Base-by-base conservation (phyloP, 805 yeast species). In the Torulaspora gathmanii region DNA sequence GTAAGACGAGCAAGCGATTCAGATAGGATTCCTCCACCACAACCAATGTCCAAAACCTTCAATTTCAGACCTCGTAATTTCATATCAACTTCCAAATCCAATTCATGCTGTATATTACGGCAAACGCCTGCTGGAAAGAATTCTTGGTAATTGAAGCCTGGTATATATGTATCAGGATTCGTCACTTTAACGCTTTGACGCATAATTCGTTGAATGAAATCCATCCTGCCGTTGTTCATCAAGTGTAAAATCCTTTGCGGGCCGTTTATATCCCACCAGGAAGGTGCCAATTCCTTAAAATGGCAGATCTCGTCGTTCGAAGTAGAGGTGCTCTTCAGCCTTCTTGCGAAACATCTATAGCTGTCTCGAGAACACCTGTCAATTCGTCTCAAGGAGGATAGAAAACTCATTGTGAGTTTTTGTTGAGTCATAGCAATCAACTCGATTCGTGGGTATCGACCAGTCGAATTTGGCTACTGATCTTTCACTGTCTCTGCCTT, bases 231-330 rank as follows among this genome's bases (percentile, higher is more conserved):
- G 40, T 87, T 70, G 63, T 93, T 93, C 99, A 93, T 91, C 67
- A 89, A 86, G 67, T 93, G 98, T 34, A 93, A 74, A 44, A 93
- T 86, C 31, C 99, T 71, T 62, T 93, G 98, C 1, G 97, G 84
- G 0, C 99, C 99, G 52, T 81, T 68, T 11, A 86, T 80, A 56
- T 93, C 96, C 99, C 99, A 93, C 99, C 99, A 93, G n/a, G 87
- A 67, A n/a, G 83, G 72, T 1, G 99, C 99, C 36, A 93, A 71
- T 27, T 82, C 78, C 55, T 86, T 80, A 67, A 93, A 93, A 65
- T 93, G 98, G 8, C 75, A 67, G 63, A 82, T 72, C 61, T 91
- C 98, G 5, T 80, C 79, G 6, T 68, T 69, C 2, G 66, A 56
- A 7, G 62, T 48, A 28, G 45, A 36, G 4, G 52, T 49, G 37